Conservation (phyloP, 495 filamentous ascomycete genomes). For the Chlorociboria aeruginascens region DNA sequence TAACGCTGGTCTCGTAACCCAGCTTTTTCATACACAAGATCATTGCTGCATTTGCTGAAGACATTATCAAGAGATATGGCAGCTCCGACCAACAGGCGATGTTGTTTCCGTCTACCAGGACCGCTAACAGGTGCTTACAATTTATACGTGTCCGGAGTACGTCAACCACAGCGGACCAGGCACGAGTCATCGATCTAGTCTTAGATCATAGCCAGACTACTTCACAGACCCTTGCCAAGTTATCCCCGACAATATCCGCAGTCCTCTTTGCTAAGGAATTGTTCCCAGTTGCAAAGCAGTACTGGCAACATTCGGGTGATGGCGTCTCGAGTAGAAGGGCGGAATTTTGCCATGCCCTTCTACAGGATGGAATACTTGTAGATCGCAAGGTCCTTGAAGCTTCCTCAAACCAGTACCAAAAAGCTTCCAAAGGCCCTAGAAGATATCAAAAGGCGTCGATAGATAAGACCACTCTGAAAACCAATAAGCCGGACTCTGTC, state of each 20-base stretch:
- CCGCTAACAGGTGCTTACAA: slow-evolving; percentile 53
- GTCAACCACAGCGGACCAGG: slow-evolving; percentile 29
- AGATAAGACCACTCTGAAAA: slow-evolving; percentile 20
- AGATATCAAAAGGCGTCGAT: slow-evolving; percentile 58
- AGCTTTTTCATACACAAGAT: slow-evolving; percentile 86
- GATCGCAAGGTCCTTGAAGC: slow-evolving; percentile 30
- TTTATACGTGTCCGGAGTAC: slow-evolving; percentile 56
- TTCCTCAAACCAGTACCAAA: slow-evolving; percentile 19
- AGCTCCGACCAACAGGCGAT: slow-evolving; percentile 53
- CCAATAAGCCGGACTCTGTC: background rate
- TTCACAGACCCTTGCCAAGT: slow-evolving; percentile 32
- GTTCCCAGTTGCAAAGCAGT: slow-evolving; percentile 65
- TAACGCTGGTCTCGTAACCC: slow-evolving; percentile 6
- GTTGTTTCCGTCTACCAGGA: slow-evolving; percentile 61
- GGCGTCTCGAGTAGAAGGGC: slow-evolving; percentile 85
- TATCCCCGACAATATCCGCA: slow-evolving; percentile 44
- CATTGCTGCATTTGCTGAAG: slow-evolving; percentile 61
- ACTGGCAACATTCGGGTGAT: slow-evolving; percentile 96
- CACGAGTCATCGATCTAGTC: slow-evolving; percentile 59
- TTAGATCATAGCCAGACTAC: slow-evolving; percentile 35
- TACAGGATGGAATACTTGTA: slow-evolving; percentile 59
- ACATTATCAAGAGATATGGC: slow-evolving; percentile 55
- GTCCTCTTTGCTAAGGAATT: slow-evolving; percentile 57
- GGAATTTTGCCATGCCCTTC: slow-evolving; percentile 69
- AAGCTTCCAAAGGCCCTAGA: slow-evolving; percentile 50